Conservation (phyloP, 805 yeast genomes). For the Wickerhamiella allomyrinae region DNA sequence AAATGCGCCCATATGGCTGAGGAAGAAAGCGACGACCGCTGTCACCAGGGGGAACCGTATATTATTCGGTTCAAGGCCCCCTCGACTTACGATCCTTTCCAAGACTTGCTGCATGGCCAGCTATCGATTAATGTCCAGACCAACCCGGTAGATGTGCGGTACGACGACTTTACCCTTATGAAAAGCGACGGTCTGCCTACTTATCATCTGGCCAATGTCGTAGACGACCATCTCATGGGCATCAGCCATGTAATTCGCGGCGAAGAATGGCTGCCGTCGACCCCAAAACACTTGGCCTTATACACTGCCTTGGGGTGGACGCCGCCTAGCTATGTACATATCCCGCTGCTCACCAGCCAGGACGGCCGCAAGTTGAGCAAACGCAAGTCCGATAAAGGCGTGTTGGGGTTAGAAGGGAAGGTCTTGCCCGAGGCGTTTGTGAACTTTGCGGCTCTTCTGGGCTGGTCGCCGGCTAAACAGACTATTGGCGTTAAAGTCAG, state of each 20-base stretch:
- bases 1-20: conserved; percentile 41
- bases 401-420: conserved; percentile 37
- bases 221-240: conserved; percentile 87
- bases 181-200: conserved; percentile 96
- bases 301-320: conserved; percentile 78
- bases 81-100: conserved; percentile 45
- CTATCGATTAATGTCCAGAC: conserved; percentile 68
- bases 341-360: conserved; percentile 68
- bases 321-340: conserved; percentile 72
- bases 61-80: conserved; percentile 74
- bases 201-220: conserved; percentile 89
- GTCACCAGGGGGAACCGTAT: conserved; percentile 23
- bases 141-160: conserved; percentile 54
- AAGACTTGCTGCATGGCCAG: conserved; percentile 66
- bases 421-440: conserved; percentile 74
- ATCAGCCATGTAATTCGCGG: conserved; percentile 93
- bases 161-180: conserved; percentile 76
- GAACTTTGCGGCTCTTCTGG: conserved; percentile 79
- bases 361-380: conserved; percentile 57
- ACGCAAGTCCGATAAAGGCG: conserved; percentile 68
- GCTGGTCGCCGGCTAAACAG: conserved; percentile 78
- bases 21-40: conserved; percentile 29
- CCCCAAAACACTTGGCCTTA: conserved; percentile 84
- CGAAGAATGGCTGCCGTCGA: conserved; percentile 94
- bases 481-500: conserved; percentile 21